phyloP scores from a whole-genome alignment of 2,329 filamentous ascomycete species.

The Calonectria henricotiae region DNA sequence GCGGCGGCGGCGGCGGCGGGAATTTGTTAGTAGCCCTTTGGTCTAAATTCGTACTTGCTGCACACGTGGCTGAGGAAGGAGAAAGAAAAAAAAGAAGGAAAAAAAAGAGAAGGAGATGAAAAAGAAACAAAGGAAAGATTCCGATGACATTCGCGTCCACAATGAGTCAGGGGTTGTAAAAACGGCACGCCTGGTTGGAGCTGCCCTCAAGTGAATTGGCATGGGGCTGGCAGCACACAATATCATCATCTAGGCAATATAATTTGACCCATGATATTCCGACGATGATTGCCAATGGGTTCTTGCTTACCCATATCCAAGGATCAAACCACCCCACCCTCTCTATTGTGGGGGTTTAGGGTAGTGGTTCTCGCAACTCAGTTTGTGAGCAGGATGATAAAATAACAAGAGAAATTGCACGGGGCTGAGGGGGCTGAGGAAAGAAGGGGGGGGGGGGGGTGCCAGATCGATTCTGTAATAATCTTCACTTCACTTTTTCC shows the following conservation, averaged over 20 bases:
- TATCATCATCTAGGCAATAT: no score
- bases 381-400: background rate
- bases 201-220: background rate
- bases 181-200: background rate
- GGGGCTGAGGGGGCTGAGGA: background rate
- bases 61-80: background rate
- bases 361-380: background rate
- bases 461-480: no score
- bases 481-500: no score
- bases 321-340: no score
- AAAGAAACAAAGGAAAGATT: no score
- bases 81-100: no score
- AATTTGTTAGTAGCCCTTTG: background rate
- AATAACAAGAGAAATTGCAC: background rate
- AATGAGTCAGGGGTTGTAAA: background rate
- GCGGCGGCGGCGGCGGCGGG: background rate
- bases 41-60: background rate
- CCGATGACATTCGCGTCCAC: background rate
- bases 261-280: no score
- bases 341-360: constrained; percentile 12
- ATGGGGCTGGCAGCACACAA: no score
- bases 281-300: no score
- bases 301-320: no score
- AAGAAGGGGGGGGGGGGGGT: no score
- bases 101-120: no score